A percentile compares a stretch with the other conserved stretches of the same genome.
Conservation (phyloP, 129 eudicot genomes). For the carrot (Daucus carota) region DH1_v3.0 NC_030383.2:64254001-64254500, state of each 20-base stretch:
- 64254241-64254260: background rate
- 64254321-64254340: no score
- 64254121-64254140: background rate
- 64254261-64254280: background rate
- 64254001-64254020: background rate
- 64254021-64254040: background rate
- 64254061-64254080: background rate
- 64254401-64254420: background rate
- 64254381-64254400: no score
- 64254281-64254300: background rate
- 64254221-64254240: background rate
- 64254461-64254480: background rate
- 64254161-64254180: background rate
- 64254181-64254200: background rate
- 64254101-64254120: background rate
- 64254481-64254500: background rate
- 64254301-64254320: background rate
- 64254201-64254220: background rate
- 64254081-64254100: background rate
- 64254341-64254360: background rate
- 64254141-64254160: background rate
- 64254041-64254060: conserved; percentile 3
- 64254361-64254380: no score
- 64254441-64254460: conserved; percentile 7
- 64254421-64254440: background rate